Base-by-base conservation (phyloP, 208 protist genomes). In the Leishmania tropica region DNA sequence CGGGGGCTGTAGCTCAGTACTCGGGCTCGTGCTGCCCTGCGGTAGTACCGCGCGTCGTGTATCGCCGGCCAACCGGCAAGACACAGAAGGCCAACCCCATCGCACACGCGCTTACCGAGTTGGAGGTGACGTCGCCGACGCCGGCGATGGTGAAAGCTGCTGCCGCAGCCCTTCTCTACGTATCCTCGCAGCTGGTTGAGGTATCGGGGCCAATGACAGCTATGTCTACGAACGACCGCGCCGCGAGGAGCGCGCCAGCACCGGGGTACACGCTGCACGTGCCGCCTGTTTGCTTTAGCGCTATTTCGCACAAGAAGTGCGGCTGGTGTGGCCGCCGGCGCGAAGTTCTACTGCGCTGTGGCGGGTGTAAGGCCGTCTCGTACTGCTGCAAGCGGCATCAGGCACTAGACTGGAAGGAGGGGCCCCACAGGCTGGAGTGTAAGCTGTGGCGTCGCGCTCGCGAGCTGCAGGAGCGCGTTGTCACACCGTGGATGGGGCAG, bases 381-480 rank as follows among this genome's bases (percentile, higher is more conserved):
- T 97, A 97, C 78, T 97, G 94, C 87, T 88, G 89, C 78, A 90
- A 88, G 75, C 84, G 86, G 8, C 93, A 97, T 68, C 94, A 96
- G 83, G 85, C 80, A 77, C 80, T 92, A 71, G 93, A 94, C 79
- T 97, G 94, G 93, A 95, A 84, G 62, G 75, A 85, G 56, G 89
- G 87, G 7, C 47, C 60, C n/a, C 92, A 97, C 84, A 87, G 83
- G 79, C 73, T 75, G 68, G 87, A 89, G 76, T 97, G 94, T 86
- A 83, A 73, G 62, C 70, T 91, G 60, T 96, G 91, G 88, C 76
- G 77, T 31, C 81, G 81, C 35, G 91, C 89, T n/a, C 53, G 83
- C 40, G 84, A 89, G 67, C 75, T 91, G 24, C 85, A 88, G 40
- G 88, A 93, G 78, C n/a, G 71, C n/a, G 76, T 81, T 58, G 83